Conservation (phyloP, 2,329 filamentous ascomycete species). For the Beauveria caledonica region DNA sequence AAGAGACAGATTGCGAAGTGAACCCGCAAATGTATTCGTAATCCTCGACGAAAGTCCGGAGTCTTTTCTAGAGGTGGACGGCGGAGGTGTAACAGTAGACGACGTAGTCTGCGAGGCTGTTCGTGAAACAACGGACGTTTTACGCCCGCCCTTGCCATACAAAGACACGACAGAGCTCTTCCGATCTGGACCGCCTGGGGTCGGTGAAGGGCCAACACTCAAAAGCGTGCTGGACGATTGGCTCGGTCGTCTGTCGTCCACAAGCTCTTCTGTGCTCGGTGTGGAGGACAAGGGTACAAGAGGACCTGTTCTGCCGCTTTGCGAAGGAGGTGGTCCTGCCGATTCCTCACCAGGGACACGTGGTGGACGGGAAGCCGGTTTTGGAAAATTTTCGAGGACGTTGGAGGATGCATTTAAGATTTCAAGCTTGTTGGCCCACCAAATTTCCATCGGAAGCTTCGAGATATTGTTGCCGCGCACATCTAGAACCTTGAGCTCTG, state of each 20-base stretch:
- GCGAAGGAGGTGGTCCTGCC: conserved; percentile 24
- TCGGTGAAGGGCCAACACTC: conserved; percentile 66
- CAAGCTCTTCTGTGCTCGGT: conserved; percentile 70
- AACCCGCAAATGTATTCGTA: conserved; percentile 79
- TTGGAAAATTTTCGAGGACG: conserved; percentile 82
- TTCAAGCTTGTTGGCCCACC: conserved; percentile 86
- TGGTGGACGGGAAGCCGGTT: conserved; percentile 64
- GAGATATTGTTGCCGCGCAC: conserved; percentile 89
- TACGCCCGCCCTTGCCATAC: conserved; percentile 69
- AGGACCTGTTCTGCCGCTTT: conserved; percentile 33
- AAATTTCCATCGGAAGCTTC: conserved; percentile 84
- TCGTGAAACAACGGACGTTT: conserved; percentile 74
- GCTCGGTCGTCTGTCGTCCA: conserved; percentile 67
- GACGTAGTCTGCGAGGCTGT: conserved; percentile 39
- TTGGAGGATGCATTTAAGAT: conserved; percentile 94
- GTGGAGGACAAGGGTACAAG: conserved; percentile 43
- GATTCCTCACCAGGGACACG: conserved; percentile 48
- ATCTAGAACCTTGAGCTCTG: conserved; percentile 77
- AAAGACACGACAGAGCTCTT: conserved; percentile 82
- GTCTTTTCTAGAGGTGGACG: conserved; percentile 64
- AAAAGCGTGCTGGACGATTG: conserved; percentile 71
- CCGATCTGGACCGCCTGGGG: conserved; percentile 46
- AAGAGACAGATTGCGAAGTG: conserved; percentile 74
- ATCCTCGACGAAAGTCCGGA: conserved; percentile 75
- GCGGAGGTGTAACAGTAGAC: conserved; percentile 40